Evolutionary conservation across 148 eudicot species (phyloP).

Genomic region (Diospyros kaki): DNA sequence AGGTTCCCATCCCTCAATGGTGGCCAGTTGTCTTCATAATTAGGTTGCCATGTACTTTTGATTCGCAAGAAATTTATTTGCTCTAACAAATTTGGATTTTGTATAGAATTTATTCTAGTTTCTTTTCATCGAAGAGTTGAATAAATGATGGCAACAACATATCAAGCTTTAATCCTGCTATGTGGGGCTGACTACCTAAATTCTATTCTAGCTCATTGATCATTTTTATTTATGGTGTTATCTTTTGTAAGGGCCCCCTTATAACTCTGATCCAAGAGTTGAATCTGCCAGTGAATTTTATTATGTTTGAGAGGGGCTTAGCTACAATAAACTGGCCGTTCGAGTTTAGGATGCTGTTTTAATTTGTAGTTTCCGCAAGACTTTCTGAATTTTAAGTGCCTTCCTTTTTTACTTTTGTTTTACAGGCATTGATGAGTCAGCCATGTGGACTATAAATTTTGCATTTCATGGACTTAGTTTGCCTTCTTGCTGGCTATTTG

Average conservation of each 20-base stretch:
- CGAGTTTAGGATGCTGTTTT: neutral
- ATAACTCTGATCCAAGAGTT: too few relatives aligned
- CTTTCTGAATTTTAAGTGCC: neutral
- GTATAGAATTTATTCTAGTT: too few relatives aligned
- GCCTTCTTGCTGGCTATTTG: conserved; percentile 2
- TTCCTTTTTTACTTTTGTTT: neutral
- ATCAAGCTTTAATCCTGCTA: too few relatives aligned
- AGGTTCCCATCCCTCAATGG: neutral
- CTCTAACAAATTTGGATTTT: too few relatives aligned
- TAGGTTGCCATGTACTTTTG: neutral
- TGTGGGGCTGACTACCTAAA: too few relatives aligned
- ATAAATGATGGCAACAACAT: too few relatives aligned
- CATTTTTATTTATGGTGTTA: too few relatives aligned
- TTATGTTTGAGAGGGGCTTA: neutral
- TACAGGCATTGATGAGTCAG: neutral
- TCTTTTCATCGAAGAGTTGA: too few relatives aligned
- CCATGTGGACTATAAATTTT: too few relatives aligned
- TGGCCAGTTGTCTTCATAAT: neutral
- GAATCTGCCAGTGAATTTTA: neutral
- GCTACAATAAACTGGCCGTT: neutral
- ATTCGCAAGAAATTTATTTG: too few relatives aligned
- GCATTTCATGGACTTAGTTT: neutral
- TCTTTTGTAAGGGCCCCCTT: too few relatives aligned
- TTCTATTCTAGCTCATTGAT: too few relatives aligned
- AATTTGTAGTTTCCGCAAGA: neutral